These are phyloP conservation scores for Penicillium rolfsii DNA, from an alignment of 2,329 filamentous ascomycete genomes.

Conservation along the genomic window DNA sequence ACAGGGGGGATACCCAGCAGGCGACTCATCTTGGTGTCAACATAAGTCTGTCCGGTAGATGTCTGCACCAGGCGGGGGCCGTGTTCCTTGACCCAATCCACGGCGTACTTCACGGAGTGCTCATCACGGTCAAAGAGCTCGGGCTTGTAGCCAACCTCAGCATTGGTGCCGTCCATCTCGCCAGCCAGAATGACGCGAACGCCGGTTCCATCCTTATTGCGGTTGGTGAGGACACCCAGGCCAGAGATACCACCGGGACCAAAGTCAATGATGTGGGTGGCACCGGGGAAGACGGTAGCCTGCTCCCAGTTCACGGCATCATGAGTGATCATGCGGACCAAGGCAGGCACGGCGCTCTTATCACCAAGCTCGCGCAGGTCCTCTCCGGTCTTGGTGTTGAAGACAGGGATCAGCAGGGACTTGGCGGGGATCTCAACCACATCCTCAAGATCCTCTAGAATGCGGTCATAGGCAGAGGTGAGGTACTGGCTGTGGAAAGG, in stretches of 20 bases:
- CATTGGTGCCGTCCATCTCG: constrained; percentile 84
- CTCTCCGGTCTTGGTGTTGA: constrained; percentile 83
- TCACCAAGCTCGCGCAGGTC: constrained; percentile 73
- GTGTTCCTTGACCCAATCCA: constrained; percentile 97
- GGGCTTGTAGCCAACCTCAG: constrained; percentile 95
- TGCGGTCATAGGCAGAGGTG: constrained; percentile 75
- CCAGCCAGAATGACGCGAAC: constrained; percentile 95
- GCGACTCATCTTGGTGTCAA: constrained; percentile 95
- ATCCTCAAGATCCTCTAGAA: constrained; percentile 84
- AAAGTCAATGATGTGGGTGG: constrained; percentile 95
- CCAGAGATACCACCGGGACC: constrained; percentile 96
- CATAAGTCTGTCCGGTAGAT: constrained; percentile 83
- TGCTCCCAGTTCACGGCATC: constrained; percentile 96
- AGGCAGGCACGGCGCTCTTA: constrained; percentile 79
- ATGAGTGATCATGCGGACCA: constrained; percentile 91
- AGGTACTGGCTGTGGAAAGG: constrained; percentile 98
- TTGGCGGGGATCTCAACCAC: constrained; percentile 70
- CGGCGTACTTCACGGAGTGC: constrained; percentile 89
- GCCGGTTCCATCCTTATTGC: constrained; percentile 98
- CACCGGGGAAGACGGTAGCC: constrained; percentile 85
- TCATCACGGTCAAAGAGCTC: constrained; percentile 97
- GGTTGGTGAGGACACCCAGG: constrained; percentile 91
- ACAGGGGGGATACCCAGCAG: constrained; percentile 82
- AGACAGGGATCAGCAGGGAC: constrained; percentile 81
- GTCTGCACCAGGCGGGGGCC: constrained; percentile 91